A percentile compares a stretch with the other conserved stretches of the same genome.
These are phyloP conservation scores for Coemansia sp. DNA, from an alignment of 192 early-diverging fungal species.

Conservation along the genomic window DNA sequence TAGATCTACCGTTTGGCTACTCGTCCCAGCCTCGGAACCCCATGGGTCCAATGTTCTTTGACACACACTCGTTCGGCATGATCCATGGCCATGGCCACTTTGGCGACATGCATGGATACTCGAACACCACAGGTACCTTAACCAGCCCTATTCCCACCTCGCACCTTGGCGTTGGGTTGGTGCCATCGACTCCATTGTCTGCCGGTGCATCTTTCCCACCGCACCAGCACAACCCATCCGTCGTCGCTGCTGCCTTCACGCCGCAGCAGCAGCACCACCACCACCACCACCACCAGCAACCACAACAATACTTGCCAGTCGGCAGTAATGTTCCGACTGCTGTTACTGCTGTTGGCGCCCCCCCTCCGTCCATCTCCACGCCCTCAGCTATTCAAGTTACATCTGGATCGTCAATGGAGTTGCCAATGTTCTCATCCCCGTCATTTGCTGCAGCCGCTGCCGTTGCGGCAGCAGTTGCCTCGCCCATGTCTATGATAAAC, in stretches of 20 bases:
- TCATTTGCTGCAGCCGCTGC: conserved; percentile 9
- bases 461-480: conserved; percentile 10
- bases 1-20: conserved; percentile 45
- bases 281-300: too few species aligned
- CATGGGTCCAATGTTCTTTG: conserved; percentile 27
- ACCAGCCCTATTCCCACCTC: conserved; percentile 6
- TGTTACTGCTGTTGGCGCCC: background rate
- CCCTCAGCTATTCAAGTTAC: background rate
- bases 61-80: conserved; percentile 19
- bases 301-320: background rate
- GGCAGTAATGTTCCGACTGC: conserved; percentile 9
- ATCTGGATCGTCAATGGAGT: background rate
- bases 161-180: conserved; percentile 20
- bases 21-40: conserved; percentile 30
- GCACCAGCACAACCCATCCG: background rate
- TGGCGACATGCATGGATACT: conserved; percentile 21
- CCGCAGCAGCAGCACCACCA: background rate
- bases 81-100: conserved; percentile 27
- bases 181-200: conserved; percentile 36
- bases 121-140: background rate
- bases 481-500: conserved; percentile 16
- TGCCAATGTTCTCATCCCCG: background rate
- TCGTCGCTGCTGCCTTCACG: background rate
- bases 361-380: background rate
- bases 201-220: conserved; percentile 20